Percentiles rank a stretch among this genome's conserved stretches.
phyloP scores from a whole-genome alignment of 1,284 basidiomycete genomes.

The Grifola frondosa region DNA sequence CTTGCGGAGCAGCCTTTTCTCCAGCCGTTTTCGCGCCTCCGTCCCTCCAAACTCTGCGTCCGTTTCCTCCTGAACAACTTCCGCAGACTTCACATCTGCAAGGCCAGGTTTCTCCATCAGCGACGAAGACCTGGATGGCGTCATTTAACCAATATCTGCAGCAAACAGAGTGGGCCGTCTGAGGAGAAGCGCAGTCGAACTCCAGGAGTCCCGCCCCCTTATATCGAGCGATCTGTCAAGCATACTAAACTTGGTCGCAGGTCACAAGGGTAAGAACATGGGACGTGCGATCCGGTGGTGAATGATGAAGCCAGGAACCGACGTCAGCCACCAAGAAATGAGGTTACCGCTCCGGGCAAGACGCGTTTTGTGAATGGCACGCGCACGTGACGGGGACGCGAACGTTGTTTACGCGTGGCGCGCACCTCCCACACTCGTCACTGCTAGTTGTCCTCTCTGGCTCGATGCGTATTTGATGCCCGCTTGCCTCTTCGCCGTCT shows the following conservation, averaged over 20 bases:
- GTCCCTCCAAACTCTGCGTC: slow-evolving; percentile 43
- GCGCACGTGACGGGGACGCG: slow-evolving; percentile 31
- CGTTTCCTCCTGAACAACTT: slow-evolving; percentile 12
- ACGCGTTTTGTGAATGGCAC: slow-evolving; percentile 1
- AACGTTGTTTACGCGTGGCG: slow-evolving; percentile 34
- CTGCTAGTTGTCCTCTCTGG: slow-evolving; percentile 1
- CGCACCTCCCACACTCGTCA: slow-evolving; percentile 2
- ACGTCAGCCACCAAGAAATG: no score
- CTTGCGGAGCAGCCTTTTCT: slow-evolving; percentile 57
- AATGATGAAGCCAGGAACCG: no score
- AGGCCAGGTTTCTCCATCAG: slow-evolving; percentile 11
- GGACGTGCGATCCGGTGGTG: no score
- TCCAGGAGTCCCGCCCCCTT: no score
- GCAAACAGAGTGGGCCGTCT: slow-evolving; percentile 2
- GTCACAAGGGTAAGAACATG: no score
- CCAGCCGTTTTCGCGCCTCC: slow-evolving; percentile 42
- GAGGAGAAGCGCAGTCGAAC: slow-evolving; percentile 3
- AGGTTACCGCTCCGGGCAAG: slow-evolving; percentile 1
- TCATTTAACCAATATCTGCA: slow-evolving; percentile 4
- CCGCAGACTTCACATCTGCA: slow-evolving; percentile 7
- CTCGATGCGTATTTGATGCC: slow-evolving; percentile 6
- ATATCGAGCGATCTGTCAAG: neutral
- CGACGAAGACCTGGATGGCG: slow-evolving; percentile 11
- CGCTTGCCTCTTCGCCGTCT: neutral
- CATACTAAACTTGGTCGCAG: slow-evolving; percentile 6